Evolutionary conservation across 2,329 filamentous ascomycete species (phyloP).

Genomic region (Hypoxylon sp.): DNA sequence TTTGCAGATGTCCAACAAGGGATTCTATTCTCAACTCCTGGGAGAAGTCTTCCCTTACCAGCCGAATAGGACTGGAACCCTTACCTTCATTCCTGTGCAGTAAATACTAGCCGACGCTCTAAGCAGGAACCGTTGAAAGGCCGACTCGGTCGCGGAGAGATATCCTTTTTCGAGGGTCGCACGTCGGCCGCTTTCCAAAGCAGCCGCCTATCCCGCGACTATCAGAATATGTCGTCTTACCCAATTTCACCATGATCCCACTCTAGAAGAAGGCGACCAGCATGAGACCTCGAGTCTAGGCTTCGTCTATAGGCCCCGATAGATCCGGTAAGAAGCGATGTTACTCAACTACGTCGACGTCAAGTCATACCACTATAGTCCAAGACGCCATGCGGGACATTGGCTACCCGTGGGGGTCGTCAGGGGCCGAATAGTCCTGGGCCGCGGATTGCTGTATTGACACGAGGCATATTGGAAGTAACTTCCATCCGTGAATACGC

Average conservation of each 20-base stretch:
- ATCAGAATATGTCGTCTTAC: constrained; percentile 7
- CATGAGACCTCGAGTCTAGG: constrained; percentile 9
- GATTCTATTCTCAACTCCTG: background rate
- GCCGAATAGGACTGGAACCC: background rate
- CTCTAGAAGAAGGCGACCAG: background rate
- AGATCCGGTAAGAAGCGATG: constrained; percentile 10
- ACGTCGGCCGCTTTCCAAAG: background rate
- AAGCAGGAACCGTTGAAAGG: background rate
- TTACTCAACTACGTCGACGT: background rate
- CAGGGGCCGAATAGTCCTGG: constrained; percentile 1
- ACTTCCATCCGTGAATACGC: constrained; percentile 17
- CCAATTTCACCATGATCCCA: constrained; percentile 16
- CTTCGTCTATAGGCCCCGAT: constrained; percentile 3
- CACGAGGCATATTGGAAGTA: constrained; percentile 14
- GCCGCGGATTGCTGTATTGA: background rate
- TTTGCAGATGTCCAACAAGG: background rate
- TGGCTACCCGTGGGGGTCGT: constrained; percentile 8
- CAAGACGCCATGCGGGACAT: background rate
- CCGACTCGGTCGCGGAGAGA: background rate
- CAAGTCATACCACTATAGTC: constrained; percentile 21
- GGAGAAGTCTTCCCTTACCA: background rate
- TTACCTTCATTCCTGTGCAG: constrained; percentile 1
- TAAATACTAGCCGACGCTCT: background rate
- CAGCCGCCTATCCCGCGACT: constrained; percentile 13
- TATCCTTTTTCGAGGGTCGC: constrained; percentile 1